Conservation (phyloP, 2,329 filamentous ascomycete genomes). For the Lasiodiplodia gonubiensis region DNA sequence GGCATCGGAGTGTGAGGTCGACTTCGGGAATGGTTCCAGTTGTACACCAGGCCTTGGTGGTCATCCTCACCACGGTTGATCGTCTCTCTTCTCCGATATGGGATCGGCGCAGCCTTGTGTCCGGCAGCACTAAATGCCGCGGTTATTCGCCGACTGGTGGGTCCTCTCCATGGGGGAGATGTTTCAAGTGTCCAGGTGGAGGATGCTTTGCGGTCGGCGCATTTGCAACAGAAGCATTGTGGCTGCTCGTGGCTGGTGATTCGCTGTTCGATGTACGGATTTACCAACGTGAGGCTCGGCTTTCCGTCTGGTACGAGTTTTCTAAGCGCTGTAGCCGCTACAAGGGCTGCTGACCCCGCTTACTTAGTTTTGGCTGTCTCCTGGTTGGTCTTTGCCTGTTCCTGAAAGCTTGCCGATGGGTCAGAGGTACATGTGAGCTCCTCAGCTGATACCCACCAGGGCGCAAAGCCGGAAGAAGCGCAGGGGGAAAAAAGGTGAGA, state of each 20-base stretch:
- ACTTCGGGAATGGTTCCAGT: background rate
- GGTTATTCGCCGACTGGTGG: constrained; percentile 2
- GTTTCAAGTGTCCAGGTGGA: background rate
- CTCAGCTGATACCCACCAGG: background rate
- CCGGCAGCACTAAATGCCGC: background rate
- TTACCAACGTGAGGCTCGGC: background rate
- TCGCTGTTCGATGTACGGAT: background rate
- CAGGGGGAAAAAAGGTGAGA: background rate
- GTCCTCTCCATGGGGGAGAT: background rate
- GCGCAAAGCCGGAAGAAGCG: background rate
- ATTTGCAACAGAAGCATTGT: background rate
- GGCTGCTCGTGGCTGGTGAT: background rate
- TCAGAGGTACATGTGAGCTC: background rate
- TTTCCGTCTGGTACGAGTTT: background rate
- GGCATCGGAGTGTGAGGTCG: constrained; percentile 12
- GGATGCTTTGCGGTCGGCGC: background rate
- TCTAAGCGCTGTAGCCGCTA: constrained; percentile 15
- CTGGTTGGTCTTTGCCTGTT: constrained; percentile 3
- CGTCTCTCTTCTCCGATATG: background rate
- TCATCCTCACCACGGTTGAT: background rate
- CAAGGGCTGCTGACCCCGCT: background rate
- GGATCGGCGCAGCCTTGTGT: constrained; percentile 9
- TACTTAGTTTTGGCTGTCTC: background rate
- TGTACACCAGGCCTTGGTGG: background rate
- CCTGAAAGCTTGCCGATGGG: background rate